Evolutionary conservation across 2,329 filamentous ascomycete species (phyloP).

Genomic region (Penicillium sp.): DNA sequence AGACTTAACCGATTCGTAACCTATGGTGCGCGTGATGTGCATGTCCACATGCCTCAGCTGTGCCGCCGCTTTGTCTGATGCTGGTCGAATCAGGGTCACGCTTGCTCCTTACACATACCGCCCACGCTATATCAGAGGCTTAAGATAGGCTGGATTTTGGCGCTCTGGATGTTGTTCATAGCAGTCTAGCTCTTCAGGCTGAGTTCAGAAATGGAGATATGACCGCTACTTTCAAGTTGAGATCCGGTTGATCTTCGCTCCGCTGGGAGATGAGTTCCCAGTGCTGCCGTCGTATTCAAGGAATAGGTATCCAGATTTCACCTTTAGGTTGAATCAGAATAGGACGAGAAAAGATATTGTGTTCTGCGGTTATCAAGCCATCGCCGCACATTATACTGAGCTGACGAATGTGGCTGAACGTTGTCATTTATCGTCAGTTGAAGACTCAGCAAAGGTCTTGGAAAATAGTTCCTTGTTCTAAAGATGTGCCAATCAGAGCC

Average conservation of each 20-base stretch:
- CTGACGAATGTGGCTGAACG: constrained; percentile 14
- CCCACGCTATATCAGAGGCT: not conserved
- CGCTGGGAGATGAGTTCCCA: constrained; percentile 13
- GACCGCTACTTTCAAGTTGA: constrained; percentile 7
- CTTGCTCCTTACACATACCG: constrained; percentile 6
- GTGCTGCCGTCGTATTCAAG: constrained; percentile 26
- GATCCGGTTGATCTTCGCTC: not conserved
- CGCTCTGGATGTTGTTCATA: not conserved
- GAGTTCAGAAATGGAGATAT: not conserved
- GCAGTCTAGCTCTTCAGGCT: not conserved
- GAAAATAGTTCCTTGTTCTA: not conserved
- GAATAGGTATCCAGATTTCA: constrained; percentile 16
- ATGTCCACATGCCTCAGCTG: constrained; percentile 22
- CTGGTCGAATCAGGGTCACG: constrained; percentile 19
- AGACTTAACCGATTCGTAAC: constrained; percentile 1
- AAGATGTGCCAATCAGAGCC: not conserved
- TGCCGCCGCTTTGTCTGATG: constrained; percentile 6
- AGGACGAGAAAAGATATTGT: constrained; percentile 9
- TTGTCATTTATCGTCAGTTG: constrained; percentile 1
- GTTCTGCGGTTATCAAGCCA: constrained; percentile 12
- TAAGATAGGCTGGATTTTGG: constrained; percentile 10
- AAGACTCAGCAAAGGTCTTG: not conserved
- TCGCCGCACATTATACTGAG: constrained; percentile 9
- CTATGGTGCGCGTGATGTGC: constrained; percentile 19
- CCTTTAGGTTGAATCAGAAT: constrained; percentile 10